These are phyloP conservation scores for Pseudocercospora fuligena DNA, from an alignment of 2,329 filamentous ascomycete genomes.

Conservation along the genomic window DNA sequence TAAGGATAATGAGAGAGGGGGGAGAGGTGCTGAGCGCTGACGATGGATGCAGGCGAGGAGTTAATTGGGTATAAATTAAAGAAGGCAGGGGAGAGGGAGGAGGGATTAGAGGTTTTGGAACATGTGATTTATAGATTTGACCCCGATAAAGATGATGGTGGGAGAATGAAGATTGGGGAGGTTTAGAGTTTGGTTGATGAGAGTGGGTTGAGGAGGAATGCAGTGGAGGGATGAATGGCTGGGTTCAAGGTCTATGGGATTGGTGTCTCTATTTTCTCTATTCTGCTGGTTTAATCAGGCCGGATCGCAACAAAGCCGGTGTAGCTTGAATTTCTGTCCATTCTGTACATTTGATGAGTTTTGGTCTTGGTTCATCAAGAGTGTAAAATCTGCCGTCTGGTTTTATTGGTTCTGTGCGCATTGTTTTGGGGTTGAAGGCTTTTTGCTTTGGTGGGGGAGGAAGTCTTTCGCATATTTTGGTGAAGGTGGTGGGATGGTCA, in stretches of 20 bases:
- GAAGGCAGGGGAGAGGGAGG: background rate
- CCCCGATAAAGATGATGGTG: slow-evolving; percentile 3
- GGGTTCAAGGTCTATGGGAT: background rate
- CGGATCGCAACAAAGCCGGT: background rate
- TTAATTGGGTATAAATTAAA: slow-evolving; percentile 7
- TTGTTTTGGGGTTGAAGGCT: background rate
- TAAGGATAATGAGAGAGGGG: too few species aligned
- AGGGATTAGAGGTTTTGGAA: slow-evolving; percentile 2
- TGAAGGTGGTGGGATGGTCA: background rate
- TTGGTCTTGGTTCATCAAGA: background rate
- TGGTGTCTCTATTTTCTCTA: background rate
- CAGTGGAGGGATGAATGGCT: background rate
- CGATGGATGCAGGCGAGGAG: background rate
- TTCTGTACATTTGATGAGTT: background rate
- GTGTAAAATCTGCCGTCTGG: background rate
- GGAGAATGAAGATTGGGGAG: slow-evolving; percentile 15
- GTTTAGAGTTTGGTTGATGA: slow-evolving; percentile 16
- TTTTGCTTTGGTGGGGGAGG: background rate
- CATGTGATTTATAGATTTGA: slow-evolving; percentile 16
- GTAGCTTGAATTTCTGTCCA: background rate
- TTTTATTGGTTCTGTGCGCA: background rate
- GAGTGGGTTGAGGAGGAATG: background rate
- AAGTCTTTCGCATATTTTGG: background rate
- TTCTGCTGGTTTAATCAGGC: background rate
- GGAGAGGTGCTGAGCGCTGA: too few species aligned